A percentile compares a stretch with the other conserved stretches of the same genome.
phyloP scores from a whole-genome alignment of 257 asterid species.

The Solanum infundibuliforme region DNA sequence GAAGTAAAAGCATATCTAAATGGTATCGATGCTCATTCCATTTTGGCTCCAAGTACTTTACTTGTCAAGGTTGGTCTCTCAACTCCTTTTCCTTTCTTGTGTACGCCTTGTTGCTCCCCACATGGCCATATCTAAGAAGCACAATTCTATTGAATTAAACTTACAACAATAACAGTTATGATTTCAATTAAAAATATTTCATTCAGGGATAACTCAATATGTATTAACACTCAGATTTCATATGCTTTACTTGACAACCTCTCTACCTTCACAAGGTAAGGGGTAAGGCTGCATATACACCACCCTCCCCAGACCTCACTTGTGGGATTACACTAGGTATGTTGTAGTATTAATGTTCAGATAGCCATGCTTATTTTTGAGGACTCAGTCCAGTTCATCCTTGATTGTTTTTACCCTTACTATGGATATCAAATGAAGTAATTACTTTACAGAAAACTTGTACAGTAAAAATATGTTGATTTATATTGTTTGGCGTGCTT shows the following conservation, averaged over 20 bases:
- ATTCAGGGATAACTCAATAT: background rate
- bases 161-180: background rate
- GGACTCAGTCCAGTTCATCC: background rate
- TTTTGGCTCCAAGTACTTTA: conserved; percentile 91
- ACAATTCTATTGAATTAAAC: background rate
- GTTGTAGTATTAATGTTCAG: background rate
- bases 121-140: background rate
- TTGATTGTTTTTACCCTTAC: background rate
- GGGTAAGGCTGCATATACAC: background rate
- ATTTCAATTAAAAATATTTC: background rate
- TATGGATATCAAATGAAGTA: background rate
- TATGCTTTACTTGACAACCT: background rate
- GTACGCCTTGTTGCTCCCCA: background rate
- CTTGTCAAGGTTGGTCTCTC: conserved; percentile 62
- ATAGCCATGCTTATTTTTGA: background rate
- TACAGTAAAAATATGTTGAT: background rate
- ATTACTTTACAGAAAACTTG: background rate
- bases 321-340: background rate
- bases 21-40: conserved; percentile 93
- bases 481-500: background rate
- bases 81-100: background rate
- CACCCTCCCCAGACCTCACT: background rate
- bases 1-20: conserved; percentile 98
- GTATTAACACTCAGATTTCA: background rate
- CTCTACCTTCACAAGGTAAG: background rate